These are phyloP conservation scores for Amanita subjunquillea DNA, from an alignment of 768 basidiomycete genomes.

Conservation along the genomic window DNA sequence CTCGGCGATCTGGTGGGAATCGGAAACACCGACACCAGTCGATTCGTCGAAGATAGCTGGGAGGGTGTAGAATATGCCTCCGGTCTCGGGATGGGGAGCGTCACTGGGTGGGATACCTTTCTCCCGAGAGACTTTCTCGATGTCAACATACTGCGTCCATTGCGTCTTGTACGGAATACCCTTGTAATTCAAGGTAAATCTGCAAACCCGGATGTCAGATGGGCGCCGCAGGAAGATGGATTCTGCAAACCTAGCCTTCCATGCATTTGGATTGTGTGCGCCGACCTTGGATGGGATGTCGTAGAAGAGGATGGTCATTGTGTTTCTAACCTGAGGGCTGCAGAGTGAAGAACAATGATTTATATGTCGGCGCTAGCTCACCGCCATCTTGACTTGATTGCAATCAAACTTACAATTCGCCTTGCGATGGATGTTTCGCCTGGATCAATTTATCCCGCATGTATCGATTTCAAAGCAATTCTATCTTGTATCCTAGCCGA, in stretches of 20 bases:
- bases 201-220: neutral
- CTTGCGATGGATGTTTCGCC: too few relatives aligned
- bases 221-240: neutral
- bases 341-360: neutral
- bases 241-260: constrained; percentile 27
- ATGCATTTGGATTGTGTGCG: constrained; percentile 35
- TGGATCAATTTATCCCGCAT: too few relatives aligned
- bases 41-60: constrained; percentile 33
- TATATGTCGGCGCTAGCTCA: neutral
- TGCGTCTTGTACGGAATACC: constrained; percentile 23
- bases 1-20: constrained; percentile 28
- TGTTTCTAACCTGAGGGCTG: too few relatives aligned
- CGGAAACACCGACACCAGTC: constrained; percentile 20
- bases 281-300: constrained; percentile 28
- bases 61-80: constrained; percentile 23
- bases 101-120: constrained; percentile 20
- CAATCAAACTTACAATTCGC: too few relatives aligned
- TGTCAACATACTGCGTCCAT: constrained; percentile 33
- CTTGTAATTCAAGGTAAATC: constrained; percentile 12
- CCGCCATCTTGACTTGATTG: too few relatives aligned
- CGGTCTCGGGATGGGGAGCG: constrained; percentile 12
- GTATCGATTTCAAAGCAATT: too few relatives aligned
- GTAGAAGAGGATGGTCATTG: constrained; percentile 24
- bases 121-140: constrained; percentile 17
- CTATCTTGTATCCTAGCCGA: too few relatives aligned